Conservation (phyloP, 2,329 filamentous ascomycete species). For the Botrytis cinerea region DNA sequence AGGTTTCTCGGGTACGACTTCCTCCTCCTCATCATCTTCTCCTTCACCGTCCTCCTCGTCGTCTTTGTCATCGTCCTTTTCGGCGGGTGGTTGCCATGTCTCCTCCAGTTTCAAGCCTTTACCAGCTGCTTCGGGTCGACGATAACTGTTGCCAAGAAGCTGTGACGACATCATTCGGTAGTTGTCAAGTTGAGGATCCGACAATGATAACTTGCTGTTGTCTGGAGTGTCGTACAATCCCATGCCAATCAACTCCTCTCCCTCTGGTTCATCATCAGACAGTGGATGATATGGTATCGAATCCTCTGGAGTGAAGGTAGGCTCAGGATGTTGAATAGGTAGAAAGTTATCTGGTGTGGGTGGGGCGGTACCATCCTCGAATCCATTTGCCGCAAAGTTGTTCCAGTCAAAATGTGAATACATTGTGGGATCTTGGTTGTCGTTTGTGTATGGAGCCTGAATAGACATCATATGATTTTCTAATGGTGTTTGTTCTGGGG, state of each 20-base stretch:
- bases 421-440: conserved; percentile 35
- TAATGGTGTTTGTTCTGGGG: conserved; percentile 25
- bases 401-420: conserved; percentile 49
- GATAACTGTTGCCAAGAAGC: conserved; percentile 54
- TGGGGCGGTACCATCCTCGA: conserved; percentile 52
- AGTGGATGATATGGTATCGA: conserved; percentile 52
- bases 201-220: conserved; percentile 45
- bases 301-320: conserved; percentile 52
- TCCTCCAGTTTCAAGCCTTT: conserved; percentile 82
- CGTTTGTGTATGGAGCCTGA: conserved; percentile 26
- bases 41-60: conserved; percentile 46
- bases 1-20: not conserved
- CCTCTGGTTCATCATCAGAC: conserved; percentile 57
- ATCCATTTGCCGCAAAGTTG: conserved; percentile 48
- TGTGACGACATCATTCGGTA: conserved; percentile 54
- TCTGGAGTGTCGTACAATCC: conserved; percentile 77
- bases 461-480: conserved; percentile 19
- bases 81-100: conserved; percentile 69
- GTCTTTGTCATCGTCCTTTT: conserved; percentile 58
- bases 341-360: conserved; percentile 62
- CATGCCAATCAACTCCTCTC: conserved; percentile 78
- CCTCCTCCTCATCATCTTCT: conserved; percentile 36
- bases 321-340: conserved; percentile 51
- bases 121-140: conserved; percentile 53
- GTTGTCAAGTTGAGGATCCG: conserved; percentile 54